Evolutionary conservation across 2,329 filamentous ascomycete species (phyloP).

Genomic region (Botrytis sinoallii): DNA sequence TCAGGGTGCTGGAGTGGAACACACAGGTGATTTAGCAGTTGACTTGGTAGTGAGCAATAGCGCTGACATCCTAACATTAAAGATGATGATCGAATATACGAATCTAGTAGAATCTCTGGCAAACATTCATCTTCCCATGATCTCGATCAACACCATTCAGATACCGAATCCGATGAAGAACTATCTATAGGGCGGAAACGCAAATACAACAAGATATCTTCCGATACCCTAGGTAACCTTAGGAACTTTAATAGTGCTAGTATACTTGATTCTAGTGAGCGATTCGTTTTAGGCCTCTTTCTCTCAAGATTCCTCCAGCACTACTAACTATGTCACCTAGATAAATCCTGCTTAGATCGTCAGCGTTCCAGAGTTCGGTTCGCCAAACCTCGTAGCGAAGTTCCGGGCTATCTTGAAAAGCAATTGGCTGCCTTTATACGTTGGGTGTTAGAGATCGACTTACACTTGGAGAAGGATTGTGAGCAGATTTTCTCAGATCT

Average conservation of each 20-base stretch:
- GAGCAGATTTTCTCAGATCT: not conserved
- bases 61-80: too few species aligned
- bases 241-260: not conserved
- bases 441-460: not conserved
- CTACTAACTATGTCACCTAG: not conserved
- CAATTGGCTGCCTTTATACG: not conserved
- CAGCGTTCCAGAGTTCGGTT: not conserved
- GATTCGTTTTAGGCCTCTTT: not conserved
- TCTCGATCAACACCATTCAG: not conserved
- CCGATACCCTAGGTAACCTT: too few species aligned
- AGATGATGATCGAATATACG: too few species aligned
- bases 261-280: not conserved
- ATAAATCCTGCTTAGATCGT: not conserved
- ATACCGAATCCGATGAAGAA: not conserved
- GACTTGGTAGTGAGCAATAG: too few species aligned
- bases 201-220: constrained; percentile 2
- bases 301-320: not conserved
- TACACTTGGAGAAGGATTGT: not conserved
- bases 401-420: not conserved
- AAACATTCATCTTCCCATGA: not conserved
- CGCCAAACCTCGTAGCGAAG: not conserved
- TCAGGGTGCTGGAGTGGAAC: too few species aligned
- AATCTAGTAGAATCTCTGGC: not conserved
- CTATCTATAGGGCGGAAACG: not conserved
- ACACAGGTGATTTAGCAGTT: too few species aligned